Evolutionary conservation across 2,329 filamentous ascomycete genomes (phyloP).

Genomic region (Chrysosporium keratinophilum): DNA sequence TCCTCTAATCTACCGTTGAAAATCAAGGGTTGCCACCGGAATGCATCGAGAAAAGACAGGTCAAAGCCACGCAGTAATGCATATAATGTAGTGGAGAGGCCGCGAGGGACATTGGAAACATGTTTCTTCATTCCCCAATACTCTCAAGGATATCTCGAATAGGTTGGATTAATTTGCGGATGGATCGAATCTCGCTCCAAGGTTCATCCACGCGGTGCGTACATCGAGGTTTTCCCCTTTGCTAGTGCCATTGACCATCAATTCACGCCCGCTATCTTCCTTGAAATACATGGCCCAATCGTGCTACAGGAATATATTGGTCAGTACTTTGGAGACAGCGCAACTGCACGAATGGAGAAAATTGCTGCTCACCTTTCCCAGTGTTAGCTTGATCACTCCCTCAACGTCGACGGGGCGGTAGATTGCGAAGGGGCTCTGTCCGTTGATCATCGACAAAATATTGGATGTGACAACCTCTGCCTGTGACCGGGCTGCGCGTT

Average conservation of each 20-base stretch:
- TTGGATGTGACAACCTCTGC: constrained; percentile 46
- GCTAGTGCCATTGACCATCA: constrained; percentile 6
- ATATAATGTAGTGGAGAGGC: too few relatives aligned
- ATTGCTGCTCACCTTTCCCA: constrained; percentile 37
- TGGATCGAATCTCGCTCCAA: background rate
- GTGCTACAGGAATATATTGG: background rate
- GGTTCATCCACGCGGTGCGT: background rate
- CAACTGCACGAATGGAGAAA: too few relatives aligned
- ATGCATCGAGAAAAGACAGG: too few relatives aligned
- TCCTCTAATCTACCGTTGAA: too few relatives aligned
- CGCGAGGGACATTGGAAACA: too few relatives aligned
- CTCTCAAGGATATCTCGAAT: too few relatives aligned
- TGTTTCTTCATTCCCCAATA: too few relatives aligned
- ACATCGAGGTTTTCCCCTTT: background rate
- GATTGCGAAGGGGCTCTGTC: constrained; percentile 28
- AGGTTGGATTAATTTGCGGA: too few relatives aligned
- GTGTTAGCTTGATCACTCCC: constrained; percentile 44
- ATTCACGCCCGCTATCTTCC: constrained; percentile 4
- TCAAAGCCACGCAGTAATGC: too few relatives aligned
- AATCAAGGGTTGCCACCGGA: too few relatives aligned
- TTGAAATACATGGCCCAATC: constrained; percentile 5
- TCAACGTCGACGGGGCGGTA: constrained; percentile 42
- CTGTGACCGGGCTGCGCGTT: constrained; percentile 46
- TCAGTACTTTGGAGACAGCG: background rate
- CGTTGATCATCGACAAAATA: constrained; percentile 40